Evolutionary conservation across 2,329 filamentous ascomycete genomes (phyloP).

Genomic region (Ophiostoma sp.): DNA sequence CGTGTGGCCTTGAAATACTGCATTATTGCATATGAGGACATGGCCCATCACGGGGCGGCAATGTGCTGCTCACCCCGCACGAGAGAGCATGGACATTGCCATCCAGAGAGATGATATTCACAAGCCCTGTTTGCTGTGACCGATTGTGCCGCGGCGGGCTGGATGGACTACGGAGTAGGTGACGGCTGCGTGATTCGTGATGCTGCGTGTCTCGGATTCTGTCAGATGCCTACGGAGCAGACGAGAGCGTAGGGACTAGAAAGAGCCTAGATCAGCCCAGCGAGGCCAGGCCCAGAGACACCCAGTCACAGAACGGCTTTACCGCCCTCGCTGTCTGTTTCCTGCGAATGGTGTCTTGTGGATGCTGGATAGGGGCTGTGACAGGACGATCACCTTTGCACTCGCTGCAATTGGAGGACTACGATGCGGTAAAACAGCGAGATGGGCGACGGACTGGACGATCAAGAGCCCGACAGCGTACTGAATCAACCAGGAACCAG

Average conservation of each 20-base stretch:
- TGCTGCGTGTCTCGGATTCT: slow-evolving; percentile 3
- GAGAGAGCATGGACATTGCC: not conserved
- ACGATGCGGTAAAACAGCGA: slow-evolving; percentile 1
- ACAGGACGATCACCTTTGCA: not conserved
- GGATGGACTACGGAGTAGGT: not conserved
- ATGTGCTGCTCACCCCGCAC: not conserved
- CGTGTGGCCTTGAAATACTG: not conserved
- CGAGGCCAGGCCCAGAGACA: not conserved
- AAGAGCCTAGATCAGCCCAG: not conserved
- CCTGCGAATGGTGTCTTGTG: not conserved
- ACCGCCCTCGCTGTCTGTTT: not conserved
- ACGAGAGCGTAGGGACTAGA: too few species aligned
- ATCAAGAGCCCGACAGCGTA: not conserved
- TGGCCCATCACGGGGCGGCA: not conserved
- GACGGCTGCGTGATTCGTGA: not conserved
- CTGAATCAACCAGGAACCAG: not conserved
- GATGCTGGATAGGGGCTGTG: slow-evolving; percentile 1
- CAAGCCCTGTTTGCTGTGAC: not conserved
- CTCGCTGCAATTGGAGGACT: slow-evolving; percentile 17
- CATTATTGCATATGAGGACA: not conserved
- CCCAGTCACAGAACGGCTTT: slow-evolving; percentile 1
- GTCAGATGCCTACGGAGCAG: not conserved
- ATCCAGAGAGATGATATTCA: not conserved
- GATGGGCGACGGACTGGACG: not conserved
- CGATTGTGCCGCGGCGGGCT: not conserved